phyloP scores from a whole-genome alignment of 2,329 filamentous ascomycete species.

The Ophiocordyceps camponoti-rufipedis region DNA sequence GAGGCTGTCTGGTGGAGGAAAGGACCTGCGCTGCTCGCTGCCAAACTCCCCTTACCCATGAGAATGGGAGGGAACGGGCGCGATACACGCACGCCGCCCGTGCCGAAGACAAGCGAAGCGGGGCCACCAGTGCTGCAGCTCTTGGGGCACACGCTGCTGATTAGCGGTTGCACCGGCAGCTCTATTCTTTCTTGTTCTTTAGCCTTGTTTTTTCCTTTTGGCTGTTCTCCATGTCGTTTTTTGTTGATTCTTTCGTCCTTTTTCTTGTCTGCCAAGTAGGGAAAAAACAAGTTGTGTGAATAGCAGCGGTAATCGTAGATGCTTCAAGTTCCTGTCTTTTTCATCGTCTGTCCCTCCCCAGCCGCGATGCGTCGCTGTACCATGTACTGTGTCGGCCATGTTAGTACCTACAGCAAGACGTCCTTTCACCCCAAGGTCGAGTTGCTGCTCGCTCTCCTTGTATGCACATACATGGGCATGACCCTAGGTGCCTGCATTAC shows the following conservation, averaged over 20 bases:
- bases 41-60: slow-evolving; percentile 25
- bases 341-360: background rate
- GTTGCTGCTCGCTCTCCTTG: too few relatives aligned
- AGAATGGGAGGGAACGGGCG: slow-evolving; percentile 19
- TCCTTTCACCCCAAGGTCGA: too few relatives aligned
- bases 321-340: too few relatives aligned
- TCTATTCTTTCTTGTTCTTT: background rate
- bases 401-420: too few relatives aligned
- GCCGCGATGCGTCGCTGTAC: background rate
- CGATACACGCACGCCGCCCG: slow-evolving; percentile 11
- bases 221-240: background rate
- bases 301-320: background rate
- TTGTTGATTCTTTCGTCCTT: background rate
- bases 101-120: slow-evolving; percentile 7
- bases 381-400: too few relatives aligned
- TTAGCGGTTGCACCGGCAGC: slow-evolving; percentile 2
- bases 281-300: background rate
- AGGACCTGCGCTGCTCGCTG: slow-evolving; percentile 19
- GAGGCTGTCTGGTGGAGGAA: slow-evolving; percentile 20
- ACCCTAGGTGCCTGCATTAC: too few relatives aligned
- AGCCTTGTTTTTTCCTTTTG: background rate
- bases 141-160: background rate
- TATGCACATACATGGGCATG: too few relatives aligned
- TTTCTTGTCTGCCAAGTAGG: background rate
- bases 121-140: slow-evolving; percentile 8